Evolutionary conservation across 345 rosid genomes (phyloP), one percentile per base, ranked within the genome.

Genomic region (Pistacia integerrima): DNA sequence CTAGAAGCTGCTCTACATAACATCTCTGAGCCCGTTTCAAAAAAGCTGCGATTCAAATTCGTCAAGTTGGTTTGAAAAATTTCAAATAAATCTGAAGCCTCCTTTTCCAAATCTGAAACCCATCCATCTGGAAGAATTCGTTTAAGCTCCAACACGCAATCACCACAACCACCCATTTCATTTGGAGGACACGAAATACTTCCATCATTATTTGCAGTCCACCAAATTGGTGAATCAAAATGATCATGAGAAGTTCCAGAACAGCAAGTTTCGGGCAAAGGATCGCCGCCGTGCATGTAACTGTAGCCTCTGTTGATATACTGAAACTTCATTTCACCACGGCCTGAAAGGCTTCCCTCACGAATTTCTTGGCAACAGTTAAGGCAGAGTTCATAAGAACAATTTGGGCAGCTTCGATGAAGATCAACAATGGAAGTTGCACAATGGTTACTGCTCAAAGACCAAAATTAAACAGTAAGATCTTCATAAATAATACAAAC

Each of bases 371-470:
- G 82, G 78, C 98, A 96, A 74, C 99, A 96, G 67, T 78, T 76
- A 64, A 96, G 87, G 80, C 99, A 93, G 58, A 93, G 87, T 70
- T 96, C 99, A 72, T 80, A 91, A 60, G 88, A 73, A 81, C 98
- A 92, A 1, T 84, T 89, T 58, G 88, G 84, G 72, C 97, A 96
- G 84, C 97, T 82, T 28, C 98, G 88, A 72, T 95, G 97, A 54
- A 90, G 83, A 87, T 95, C 97, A 46, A 86, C 78, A 67, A 93
- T 95, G 14, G 99, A 92, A 81, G 98, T 93, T 20, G 92, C 94
- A 77, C 99, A 95, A 69, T 92, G 86, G 77, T 95, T 83, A 83
- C 99, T 95, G 87, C 78, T 67, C 83, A 80, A 77, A 63, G 54
- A 36, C 63, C 74, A 62, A 41, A 6, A 44, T 61, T 62, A 30